phyloP scores from a whole-genome alignment of 1,284 basidiomycete genomes.

The Cryptococcus wingfieldii region DNA sequence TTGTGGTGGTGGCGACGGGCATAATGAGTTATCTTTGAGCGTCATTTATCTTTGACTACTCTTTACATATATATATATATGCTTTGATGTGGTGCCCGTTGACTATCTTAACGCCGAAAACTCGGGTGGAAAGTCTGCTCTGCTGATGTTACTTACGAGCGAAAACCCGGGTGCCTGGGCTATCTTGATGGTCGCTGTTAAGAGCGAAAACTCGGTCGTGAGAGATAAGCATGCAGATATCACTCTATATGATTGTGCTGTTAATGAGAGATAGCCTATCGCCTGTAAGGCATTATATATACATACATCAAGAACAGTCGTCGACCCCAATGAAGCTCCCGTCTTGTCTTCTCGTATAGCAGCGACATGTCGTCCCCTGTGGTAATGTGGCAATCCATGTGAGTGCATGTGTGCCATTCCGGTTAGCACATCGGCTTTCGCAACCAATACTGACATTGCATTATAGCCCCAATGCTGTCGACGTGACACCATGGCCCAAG shows the following conservation, averaged over 20 bases:
- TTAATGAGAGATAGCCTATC: background rate
- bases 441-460: too few species aligned
- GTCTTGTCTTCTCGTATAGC: background rate
- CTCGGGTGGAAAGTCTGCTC: too few species aligned
- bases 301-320: background rate
- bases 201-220: background rate
- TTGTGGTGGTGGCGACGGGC: background rate
- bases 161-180: background rate
- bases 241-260: too few species aligned
- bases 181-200: background rate
- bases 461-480: slow-evolving; percentile 3
- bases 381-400: too few species aligned
- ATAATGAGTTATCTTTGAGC: background rate
- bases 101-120: background rate
- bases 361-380: too few species aligned
- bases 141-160: too few species aligned
- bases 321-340: background rate
- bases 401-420: too few species aligned
- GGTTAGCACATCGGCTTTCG: too few species aligned
- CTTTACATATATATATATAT: background rate
- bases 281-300: background rate
- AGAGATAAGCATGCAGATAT: background rate
- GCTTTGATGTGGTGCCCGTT: background rate
- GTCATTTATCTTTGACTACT: background rate
- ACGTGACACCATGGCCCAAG: background rate